Base-by-base conservation (phyloP, 106 monocot genomes). In the Allium fistulosum region DNA sequence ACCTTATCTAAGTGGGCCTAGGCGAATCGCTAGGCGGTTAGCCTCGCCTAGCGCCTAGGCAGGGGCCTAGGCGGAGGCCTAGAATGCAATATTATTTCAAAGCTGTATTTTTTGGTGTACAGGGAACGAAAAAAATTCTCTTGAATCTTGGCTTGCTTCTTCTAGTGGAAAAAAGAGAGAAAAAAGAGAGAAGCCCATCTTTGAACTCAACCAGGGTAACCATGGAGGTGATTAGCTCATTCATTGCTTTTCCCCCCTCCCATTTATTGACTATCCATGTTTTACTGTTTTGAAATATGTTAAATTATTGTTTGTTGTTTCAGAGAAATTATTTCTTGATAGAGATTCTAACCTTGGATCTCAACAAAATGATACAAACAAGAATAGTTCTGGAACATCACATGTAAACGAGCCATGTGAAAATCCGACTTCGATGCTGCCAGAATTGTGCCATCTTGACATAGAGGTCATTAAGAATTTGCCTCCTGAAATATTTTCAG, bases 401-500 rank as follows among this genome's bases (percentile, higher is more conserved):
- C 48, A 53, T 71, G n/a, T 55, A 13, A 59, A 67, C 58, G 61
- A 48, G 27, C 13, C 17, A 45, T 18, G 18, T 66, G 79, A 59
- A 71, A 75, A 46, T 49, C 58, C 62, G n/a, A 11, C 53, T 66
- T 68, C 73, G 48, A 59, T 28, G 51, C 66, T 90, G 65, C 93
- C 92, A 69, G 83, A 82, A 69, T 59, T 99, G 49, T 66, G 70
- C 61, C 63, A 79, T 61, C 80, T 99, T 73, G 92, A 99, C 81
- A 58, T 83, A 26, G 83, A 93, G 17, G 77, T 90, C 47, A 58
- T 99, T 46, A 87, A 80, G 75, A 72, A 82, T 74, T 93, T 99
- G 71, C 97, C 92, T 70, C 78, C 70, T 69, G 97, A 92, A 62
- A 87, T 99, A 71, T 59, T 92, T 46, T 83, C 76, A 61, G 99